A percentile compares a stretch with the other conserved stretches of the same genome.
Conservation (phyloP, 176 grass and related monocot genomes). For the Neostapfia colusana region DNA sequence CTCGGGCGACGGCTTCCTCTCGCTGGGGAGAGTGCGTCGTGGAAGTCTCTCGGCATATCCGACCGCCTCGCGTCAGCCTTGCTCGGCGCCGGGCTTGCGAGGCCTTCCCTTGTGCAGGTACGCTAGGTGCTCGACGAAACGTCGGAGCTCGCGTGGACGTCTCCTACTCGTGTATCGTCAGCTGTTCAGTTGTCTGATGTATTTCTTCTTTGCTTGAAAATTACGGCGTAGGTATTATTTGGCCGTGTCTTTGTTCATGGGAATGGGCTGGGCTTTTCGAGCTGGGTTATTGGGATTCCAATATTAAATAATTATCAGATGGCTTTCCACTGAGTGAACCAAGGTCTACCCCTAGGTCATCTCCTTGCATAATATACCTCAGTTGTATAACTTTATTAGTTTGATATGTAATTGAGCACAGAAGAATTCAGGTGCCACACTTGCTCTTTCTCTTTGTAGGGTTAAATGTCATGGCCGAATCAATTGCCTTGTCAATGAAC, state of each 20-base stretch:
- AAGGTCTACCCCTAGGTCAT: not conserved
- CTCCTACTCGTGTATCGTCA: not conserved
- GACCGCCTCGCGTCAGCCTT: conserved; percentile 48
- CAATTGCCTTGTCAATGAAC: not conserved
- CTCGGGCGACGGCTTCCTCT: conserved; percentile 55
- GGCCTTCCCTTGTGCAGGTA: conserved; percentile 81
- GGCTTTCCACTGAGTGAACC: not conserved
- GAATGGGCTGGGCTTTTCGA: not conserved
- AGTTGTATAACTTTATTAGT: not conserved
- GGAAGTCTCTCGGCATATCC: conserved; percentile 71
- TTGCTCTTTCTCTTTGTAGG: not conserved
- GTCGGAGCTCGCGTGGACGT: not conserved
- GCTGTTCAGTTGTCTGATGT: not conserved
- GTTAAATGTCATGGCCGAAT: not conserved
- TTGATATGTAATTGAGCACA: conserved; percentile 3
- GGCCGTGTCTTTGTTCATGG: no score
- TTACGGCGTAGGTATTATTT: no score
- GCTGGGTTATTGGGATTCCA: not conserved
- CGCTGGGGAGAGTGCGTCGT: conserved; percentile 63
- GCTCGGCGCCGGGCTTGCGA: conserved; percentile 36
- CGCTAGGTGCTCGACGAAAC: conserved; percentile 69
- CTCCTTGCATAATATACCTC: not conserved
- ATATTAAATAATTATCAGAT: not conserved
- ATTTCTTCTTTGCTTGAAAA: no score
- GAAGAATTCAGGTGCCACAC: not conserved